Conservation (phyloP, 169 alveolate species). For the Theileria orientalis region DNA sequence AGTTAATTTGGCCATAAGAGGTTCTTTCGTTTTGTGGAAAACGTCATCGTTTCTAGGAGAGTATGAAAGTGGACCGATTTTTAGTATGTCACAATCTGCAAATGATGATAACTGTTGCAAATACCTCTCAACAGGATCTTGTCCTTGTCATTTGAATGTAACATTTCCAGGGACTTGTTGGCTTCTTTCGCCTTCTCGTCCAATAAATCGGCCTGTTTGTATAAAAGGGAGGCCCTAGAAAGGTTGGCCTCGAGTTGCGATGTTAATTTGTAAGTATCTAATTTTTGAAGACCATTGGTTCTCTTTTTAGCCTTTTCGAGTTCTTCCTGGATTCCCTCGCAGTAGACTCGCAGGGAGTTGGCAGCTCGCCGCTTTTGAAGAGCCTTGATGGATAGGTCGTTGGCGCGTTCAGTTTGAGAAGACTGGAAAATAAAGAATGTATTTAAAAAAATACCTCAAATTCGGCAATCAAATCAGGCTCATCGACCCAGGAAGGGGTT, state of each 20-base stretch:
- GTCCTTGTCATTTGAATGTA: conserved; percentile 20
- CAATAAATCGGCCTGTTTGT: conserved; percentile 58
- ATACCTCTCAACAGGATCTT: conserved; percentile 18
- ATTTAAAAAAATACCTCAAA: conserved; percentile 11
- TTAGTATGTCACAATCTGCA: conserved; percentile 52
- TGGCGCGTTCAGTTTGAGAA: conserved; percentile 56
- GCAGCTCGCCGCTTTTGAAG: conserved; percentile 59
- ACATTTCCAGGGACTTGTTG: conserved; percentile 6
- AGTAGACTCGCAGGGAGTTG: conserved; percentile 36
- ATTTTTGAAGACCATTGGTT: conserved; percentile 34
- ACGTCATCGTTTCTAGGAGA: conserved; percentile 39
- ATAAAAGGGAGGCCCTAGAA: conserved; percentile 38
- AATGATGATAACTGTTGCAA: neutral
- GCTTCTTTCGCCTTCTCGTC: conserved; percentile 34
- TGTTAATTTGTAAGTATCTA: conserved; percentile 31
- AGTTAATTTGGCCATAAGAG: conserved; percentile 59
- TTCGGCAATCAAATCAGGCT: conserved; percentile 49
- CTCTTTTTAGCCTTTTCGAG: conserved; percentile 29
- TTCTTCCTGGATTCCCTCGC: conserved; percentile 53
- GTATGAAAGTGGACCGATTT: conserved; percentile 56
- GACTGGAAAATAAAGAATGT: neutral
- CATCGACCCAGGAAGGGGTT: conserved; percentile 60
- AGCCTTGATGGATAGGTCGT: conserved; percentile 50
- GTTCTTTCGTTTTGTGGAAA: conserved; percentile 39
- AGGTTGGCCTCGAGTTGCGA: conserved; percentile 57